Conservation (phyloP, 2,329 filamentous ascomycete genomes). For the Cordyceps farinosa region DNA sequence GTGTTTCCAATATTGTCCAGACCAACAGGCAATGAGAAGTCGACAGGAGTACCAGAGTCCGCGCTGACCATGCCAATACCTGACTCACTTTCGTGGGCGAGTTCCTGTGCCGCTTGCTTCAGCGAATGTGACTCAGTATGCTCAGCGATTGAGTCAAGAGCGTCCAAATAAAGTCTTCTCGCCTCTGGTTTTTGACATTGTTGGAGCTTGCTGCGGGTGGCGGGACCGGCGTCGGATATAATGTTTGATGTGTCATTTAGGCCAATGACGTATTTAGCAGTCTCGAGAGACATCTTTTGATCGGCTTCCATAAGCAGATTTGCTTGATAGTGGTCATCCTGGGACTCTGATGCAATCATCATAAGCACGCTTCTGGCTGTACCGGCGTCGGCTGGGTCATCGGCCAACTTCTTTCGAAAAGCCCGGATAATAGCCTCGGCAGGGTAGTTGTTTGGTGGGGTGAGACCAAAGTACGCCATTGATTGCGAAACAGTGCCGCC, state of each 20-base stretch:
- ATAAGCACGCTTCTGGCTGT: conserved; percentile 34
- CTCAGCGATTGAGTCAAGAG: conserved; percentile 34
- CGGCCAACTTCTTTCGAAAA: conserved; percentile 32
- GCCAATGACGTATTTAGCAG: conserved; percentile 32
- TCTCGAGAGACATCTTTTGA: conserved; percentile 34
- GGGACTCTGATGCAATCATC: conserved; percentile 32
- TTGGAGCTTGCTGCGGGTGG: conserved; percentile 9
- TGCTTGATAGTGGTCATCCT: conserved; percentile 34
- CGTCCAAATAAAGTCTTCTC: conserved; percentile 32
- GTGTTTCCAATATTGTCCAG: conserved; percentile 95
- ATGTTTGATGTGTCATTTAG: conserved; percentile 24
- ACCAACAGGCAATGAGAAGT: conserved; percentile 70
- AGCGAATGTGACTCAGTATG: conserved; percentile 29
- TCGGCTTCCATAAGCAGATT: conserved; percentile 34
- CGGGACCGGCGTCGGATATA: conserved; percentile 18
- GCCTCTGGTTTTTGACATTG: conserved; percentile 31
- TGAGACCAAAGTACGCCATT: conserved; percentile 33
- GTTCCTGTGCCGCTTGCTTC: conserved; percentile 27
- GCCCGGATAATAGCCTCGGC: conserved; percentile 34
- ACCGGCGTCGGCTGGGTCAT: conserved; percentile 30
- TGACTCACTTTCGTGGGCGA: conserved; percentile 23
- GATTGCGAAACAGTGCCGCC: conserved; percentile 32
- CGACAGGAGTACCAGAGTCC: conserved; percentile 22
- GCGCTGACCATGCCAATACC: conserved; percentile 18
- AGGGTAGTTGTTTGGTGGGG: conserved; percentile 34